Conservation (phyloP, 495 filamentous ascomycete genomes). For the Lineolata rhizophorae region DNA sequence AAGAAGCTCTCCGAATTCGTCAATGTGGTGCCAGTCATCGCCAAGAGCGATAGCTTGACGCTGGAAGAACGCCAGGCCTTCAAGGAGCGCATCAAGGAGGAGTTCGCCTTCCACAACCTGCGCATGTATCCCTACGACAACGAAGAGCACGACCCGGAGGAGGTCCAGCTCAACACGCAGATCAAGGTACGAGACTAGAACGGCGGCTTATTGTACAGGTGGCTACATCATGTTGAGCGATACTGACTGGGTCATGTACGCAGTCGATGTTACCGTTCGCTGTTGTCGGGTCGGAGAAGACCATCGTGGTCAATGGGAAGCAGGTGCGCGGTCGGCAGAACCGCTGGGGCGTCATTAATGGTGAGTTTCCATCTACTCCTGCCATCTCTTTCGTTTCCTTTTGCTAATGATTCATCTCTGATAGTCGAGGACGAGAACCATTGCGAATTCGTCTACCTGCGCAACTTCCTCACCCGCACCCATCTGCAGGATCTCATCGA, state of each 20-base stretch:
- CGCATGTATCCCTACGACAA: slow-evolving; percentile 99
- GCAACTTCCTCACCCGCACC: slow-evolving; percentile 92
- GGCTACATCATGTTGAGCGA: neutral
- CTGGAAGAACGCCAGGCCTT: slow-evolving; percentile 88
- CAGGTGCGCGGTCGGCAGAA: slow-evolving; percentile 96
- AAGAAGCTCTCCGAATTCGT: slow-evolving; percentile 98
- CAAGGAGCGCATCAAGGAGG: slow-evolving; percentile 97
- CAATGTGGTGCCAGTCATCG: slow-evolving; percentile 97
- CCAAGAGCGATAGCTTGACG: slow-evolving; percentile 91
- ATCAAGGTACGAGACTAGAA: slow-evolving; percentile 61
- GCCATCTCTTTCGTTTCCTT: neutral
- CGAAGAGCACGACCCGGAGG: slow-evolving; percentile 93
- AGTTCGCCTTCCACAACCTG: slow-evolving; percentile 97
- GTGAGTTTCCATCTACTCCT: slow-evolving; percentile 3
- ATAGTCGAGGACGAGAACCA: slow-evolving; percentile 91
- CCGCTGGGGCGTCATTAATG: slow-evolving; percentile 96
- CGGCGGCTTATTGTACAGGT: neutral
- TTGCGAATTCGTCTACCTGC: slow-evolving; percentile 96
- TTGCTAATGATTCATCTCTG: slow-evolving; percentile 1
- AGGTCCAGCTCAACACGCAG: slow-evolving; percentile 75
- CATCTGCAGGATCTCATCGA: slow-evolving; percentile 96
- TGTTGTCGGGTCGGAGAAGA: slow-evolving; percentile 93
- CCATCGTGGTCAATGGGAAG: slow-evolving; percentile 90
- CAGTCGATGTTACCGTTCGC: slow-evolving; percentile 93
- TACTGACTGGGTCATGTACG: slow-evolving; percentile 2